Evolutionary conservation across 805 yeast genomes (phyloP), one percentile per base, ranked within the genome.

Genomic region (Kuraishia piskuri): DNA sequence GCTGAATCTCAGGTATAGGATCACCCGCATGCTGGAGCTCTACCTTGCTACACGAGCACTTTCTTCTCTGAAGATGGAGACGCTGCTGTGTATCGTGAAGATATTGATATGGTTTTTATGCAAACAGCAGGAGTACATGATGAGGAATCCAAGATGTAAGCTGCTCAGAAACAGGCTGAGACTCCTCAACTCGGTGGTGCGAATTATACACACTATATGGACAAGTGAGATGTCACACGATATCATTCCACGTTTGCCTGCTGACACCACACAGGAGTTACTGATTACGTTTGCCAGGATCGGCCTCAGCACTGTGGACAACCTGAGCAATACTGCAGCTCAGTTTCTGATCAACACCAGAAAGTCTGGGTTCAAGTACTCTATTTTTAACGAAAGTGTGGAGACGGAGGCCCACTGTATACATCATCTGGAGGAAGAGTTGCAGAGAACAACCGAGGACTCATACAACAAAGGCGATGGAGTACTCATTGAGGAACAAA

Each of bases 1-100:
- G 5, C 61, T 81, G 21, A 66, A 66, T 17, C 59, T 83, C 2
- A 73, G 78, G 37, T 63, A 75, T 22, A 68, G 69, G 50, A 78
- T 84, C 1, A 66, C 81, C 14, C 70, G 69, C 22, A 60, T 82
- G 3, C 67, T 85, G 31, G 87, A 83, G 61, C 67, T 73, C 22
- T 68, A 67, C 53, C 64, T 76, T 3, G 61, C 71, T 1, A 63
- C 64, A 17, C 65, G 66, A 9, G 55, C 60, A 50, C 54, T 62
- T 6, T 56, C 59, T 3, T 52, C 59, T n/a, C 53, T 65, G 22
- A 59, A 58, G 51, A 37, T 50, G 22, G 69, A 65, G 19, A 52
- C 57, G 10, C 46, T 65, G 22, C 56, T 60, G 45, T 75, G 71
- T 44, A 60, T 74, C 50, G 65, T 77, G 55, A 70, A 73, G 50